Conservation (phyloP, 2,329 filamentous ascomycete species). For the Fusarium sp. region DNA sequence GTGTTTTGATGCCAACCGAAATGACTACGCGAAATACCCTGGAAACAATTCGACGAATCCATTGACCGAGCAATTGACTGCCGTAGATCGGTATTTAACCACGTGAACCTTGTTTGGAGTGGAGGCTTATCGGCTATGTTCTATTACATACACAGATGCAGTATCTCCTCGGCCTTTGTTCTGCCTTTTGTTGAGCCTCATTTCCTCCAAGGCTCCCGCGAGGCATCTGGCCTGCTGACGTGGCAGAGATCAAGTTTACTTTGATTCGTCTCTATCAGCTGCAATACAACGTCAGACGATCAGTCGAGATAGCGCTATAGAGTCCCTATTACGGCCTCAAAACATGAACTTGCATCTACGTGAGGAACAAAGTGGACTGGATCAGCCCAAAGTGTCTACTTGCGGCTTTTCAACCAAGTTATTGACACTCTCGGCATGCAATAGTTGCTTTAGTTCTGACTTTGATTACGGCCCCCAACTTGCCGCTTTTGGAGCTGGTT, state of each 20-base stretch:
- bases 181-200: conserved; percentile 42
- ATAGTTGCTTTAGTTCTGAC: conserved; percentile 20
- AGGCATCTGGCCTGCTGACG: conserved; percentile 41
- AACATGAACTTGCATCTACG: conserved; percentile 1
- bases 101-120: too few relatives aligned
- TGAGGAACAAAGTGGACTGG: background rate
- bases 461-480: conserved; percentile 16
- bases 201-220: conserved; percentile 18
- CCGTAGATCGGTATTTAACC: too few relatives aligned
- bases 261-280: conserved; percentile 22
- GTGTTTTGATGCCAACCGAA: background rate
- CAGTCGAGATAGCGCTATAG: conserved; percentile 2
- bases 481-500: conserved; percentile 21
- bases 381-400: background rate
- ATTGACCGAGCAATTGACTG: conserved; percentile 2
- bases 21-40: conserved; percentile 9
- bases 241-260: conserved; percentile 26
- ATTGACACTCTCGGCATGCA: conserved; percentile 22
- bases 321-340: conserved; percentile 27
- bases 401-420: conserved; percentile 17
- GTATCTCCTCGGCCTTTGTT: background rate
- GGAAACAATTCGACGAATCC: background rate
- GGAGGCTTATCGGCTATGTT: too few relatives aligned
- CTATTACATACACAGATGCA: too few relatives aligned
- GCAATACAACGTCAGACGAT: conserved; percentile 39